Evolutionary conservation across 768 basidiomycete genomes (phyloP), one percentile per base, ranked within the genome.

Genomic region (Pulveroboletus frians): DNA sequence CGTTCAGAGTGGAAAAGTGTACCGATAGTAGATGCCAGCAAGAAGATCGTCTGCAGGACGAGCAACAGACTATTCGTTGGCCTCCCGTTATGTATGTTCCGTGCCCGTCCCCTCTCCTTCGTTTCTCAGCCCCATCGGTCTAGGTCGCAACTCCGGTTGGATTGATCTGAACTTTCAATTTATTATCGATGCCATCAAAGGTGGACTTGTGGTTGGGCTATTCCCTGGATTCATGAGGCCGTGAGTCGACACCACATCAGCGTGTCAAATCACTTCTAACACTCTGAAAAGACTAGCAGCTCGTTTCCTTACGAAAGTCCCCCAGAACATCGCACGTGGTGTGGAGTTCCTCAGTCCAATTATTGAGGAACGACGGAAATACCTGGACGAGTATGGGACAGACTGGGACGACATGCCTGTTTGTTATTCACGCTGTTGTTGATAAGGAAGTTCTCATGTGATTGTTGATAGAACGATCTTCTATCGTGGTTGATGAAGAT

Each of bases 171-270:
- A 59, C 17, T 60, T 68, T 17, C 45, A 62, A 0, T 71, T 64
- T 43, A 58, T 71, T 3, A 18, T 48, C 2, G 49, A 51, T 15
- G 31, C 46, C 21, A 7, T 51, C 11, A 39, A 46, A 18, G 43
- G 31, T n/a, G 56, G 51, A 0, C 23, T 26, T 1, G 23, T 69
- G 4, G 49, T 74, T 17, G 47, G 49, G 9, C 20, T 62, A 0
- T 64, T 71, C 32, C 76, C 75, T 1, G 30, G 47, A 1, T 58
- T 66, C 18, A 35, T 73, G 41, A 59, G 60, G 48, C 65, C 66
- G 71, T 70, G 40, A 47, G 61, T 57, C 27, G 10, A 10, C 3
- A 1, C 11, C 4, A 17, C n/a, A 18, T 39, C 23, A 6, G 23
- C 23, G 23, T 26, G 23, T 6, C 23, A 26, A 26, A 5, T 31